Percentiles rank a stretch among this genome's conserved stretches.
Conservation (phyloP, 495 filamentous ascomycete genomes). For the Wilcoxina mikolae region DNA sequence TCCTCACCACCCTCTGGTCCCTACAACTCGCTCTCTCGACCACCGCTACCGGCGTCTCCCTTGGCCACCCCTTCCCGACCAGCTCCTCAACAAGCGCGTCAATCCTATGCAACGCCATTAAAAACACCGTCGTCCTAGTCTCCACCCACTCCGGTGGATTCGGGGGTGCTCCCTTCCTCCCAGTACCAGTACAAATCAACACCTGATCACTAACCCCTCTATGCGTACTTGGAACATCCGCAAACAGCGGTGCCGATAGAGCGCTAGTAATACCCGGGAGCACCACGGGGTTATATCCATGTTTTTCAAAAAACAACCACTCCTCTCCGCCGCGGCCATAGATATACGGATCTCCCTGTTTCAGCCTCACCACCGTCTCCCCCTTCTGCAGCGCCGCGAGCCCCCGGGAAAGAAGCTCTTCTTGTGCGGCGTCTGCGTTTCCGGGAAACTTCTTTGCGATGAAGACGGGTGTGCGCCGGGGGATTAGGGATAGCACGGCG, state of each 20-base stretch:
- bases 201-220: constrained; percentile 83
- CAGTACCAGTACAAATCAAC: constrained; percentile 85
- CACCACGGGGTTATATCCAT: constrained; percentile 57
- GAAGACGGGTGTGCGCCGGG: constrained; percentile 71
- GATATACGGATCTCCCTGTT: constrained; percentile 93
- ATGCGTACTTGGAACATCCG: constrained; percentile 74
- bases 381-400: constrained; percentile 56
- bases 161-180: constrained; percentile 73
- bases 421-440: constrained; percentile 85
- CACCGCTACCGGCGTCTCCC: constrained; percentile 69
- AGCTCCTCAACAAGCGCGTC: constrained; percentile 51
- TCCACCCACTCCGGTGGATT: constrained; percentile 62
- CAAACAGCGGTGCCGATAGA: constrained; percentile 74
- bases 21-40: constrained; percentile 88
- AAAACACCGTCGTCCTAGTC: constrained; percentile 75
- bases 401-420: constrained; percentile 72
- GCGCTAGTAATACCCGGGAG: constrained; percentile 84
- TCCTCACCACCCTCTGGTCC: constrained; percentile 83
- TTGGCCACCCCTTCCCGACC: constrained; percentile 38
- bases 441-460: constrained; percentile 97
- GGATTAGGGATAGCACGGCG: constrained; percentile 73
- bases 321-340: constrained; percentile 93
- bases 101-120: constrained; percentile 89
- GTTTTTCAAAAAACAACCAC: constrained; percentile 61
- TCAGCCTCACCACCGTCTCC: constrained; percentile 68